phyloP scores from a whole-genome alignment of 345 rosid genomes.

The Toxicodendron radicans region DNA sequence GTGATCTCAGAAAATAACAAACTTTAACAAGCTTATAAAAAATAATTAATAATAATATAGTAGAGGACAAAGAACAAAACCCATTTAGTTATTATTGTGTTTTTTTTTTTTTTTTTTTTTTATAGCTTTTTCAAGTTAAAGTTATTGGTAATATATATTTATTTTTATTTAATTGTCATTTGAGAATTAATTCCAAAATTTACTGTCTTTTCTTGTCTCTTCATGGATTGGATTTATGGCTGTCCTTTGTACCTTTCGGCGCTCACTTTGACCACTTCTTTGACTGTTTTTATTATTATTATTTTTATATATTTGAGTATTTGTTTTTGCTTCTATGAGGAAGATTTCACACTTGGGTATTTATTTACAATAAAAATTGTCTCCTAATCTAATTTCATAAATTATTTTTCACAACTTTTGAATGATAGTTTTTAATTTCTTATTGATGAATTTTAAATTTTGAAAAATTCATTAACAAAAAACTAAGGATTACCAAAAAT shows the following conservation, averaged over 20 bases:
- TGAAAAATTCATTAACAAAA: no score
- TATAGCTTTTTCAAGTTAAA: slow-evolving; percentile 7
- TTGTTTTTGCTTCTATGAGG: neutral
- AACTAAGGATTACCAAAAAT: no score
- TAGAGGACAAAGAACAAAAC: slow-evolving; percentile 29
- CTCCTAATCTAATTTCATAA: no score
- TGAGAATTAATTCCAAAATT: slow-evolving; percentile 22
- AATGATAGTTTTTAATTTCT: no score
- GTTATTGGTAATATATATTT: neutral
- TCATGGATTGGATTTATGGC: slow-evolving; percentile 18
- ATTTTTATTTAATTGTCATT: no score
- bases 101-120: neutral
- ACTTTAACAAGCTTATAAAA: slow-evolving; percentile 19
- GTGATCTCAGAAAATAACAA: neutral
- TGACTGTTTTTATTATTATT: slow-evolving; percentile 24
- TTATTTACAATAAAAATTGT: no score
- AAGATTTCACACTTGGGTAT: neutral
- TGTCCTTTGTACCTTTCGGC: slow-evolving; percentile 49
- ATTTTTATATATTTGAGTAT: no score
- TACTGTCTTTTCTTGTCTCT: slow-evolving; percentile 36
- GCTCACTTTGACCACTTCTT: slow-evolving; percentile 39
- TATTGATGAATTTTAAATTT: no score
- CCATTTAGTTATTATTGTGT: neutral
- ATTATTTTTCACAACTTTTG: no score
- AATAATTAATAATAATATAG: slow-evolving; percentile 9